These are phyloP conservation scores for Vitis vinifera DNA, from an alignment of 164 flowering plant species.

Conservation along the genomic window ASM3070453v1 NC_081818.1:17419501-17420000, in stretches of 20 bases:
- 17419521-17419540: constrained; percentile 23
- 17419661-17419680: constrained; percentile 19
- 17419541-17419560: constrained; percentile 8
- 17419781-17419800: no score
- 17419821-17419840: constrained; percentile 7
- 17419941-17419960: constrained; percentile 3
- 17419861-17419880: constrained; percentile 15
- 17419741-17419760: no score
- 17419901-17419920: constrained; percentile 15
- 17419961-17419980: constrained; percentile 15
- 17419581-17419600: constrained; percentile 12
- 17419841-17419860: constrained; percentile 24
- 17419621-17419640: constrained; percentile 20
- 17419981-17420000: constrained; percentile 1
- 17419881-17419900: constrained; percentile 23
- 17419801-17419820: no score
- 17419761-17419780: no score
- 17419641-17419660: constrained; percentile 20
- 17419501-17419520: constrained; percentile 11
- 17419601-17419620: constrained; percentile 9
- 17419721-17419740: no score
- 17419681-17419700: constrained; percentile 9
- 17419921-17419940: constrained; percentile 18
- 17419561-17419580: constrained; percentile 9
- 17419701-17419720: no score